Percentiles rank a stretch among this genome's conserved stretches.
Evolutionary conservation across 2,329 filamentous ascomycete genomes (phyloP).

Genomic region (Fusarium sp.): DNA sequence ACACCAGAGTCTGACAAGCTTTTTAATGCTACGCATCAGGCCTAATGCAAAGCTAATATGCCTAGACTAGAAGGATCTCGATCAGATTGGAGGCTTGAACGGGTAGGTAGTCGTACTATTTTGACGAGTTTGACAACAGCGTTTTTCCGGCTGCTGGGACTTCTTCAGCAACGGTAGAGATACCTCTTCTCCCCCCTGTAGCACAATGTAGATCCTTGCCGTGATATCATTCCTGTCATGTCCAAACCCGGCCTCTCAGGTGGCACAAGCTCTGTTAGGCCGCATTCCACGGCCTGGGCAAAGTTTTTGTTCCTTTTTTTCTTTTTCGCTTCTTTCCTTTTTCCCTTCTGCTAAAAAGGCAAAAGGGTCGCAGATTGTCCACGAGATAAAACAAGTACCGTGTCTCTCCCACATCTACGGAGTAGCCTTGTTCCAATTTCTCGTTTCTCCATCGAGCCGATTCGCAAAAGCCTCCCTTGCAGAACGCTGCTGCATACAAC

Average conservation of each 20-base stretch:
- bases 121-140: neutral
- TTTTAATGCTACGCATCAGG: slow-evolving; percentile 10
- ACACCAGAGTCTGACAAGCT: slow-evolving; percentile 16
- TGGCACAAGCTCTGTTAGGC: slow-evolving; percentile 15
- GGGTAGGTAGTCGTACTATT: no score
- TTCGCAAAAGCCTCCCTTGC: slow-evolving; percentile 11
- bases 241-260: slow-evolving; percentile 31
- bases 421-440: neutral
- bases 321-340: neutral
- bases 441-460: neutral
- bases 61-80: neutral
- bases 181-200: neutral
- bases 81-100: slow-evolving; percentile 11
- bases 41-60: neutral
- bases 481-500: slow-evolving; percentile 21
- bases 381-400: slow-evolving; percentile 22
- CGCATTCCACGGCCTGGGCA: slow-evolving; percentile 29
- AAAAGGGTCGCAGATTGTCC: no score
- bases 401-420: slow-evolving; percentile 20
- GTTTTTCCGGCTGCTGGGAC: neutral
- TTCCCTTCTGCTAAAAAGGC: neutral
- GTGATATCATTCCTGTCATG: slow-evolving; percentile 32
- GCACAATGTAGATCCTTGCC: slow-evolving; percentile 17
- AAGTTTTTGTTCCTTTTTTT: neutral
- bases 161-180: neutral